Percentiles rank a stretch among this genome's conserved stretches.
Evolutionary conservation across 805 yeast genomes (phyloP).

Genomic region (Cyberlindnera veronae): DNA sequence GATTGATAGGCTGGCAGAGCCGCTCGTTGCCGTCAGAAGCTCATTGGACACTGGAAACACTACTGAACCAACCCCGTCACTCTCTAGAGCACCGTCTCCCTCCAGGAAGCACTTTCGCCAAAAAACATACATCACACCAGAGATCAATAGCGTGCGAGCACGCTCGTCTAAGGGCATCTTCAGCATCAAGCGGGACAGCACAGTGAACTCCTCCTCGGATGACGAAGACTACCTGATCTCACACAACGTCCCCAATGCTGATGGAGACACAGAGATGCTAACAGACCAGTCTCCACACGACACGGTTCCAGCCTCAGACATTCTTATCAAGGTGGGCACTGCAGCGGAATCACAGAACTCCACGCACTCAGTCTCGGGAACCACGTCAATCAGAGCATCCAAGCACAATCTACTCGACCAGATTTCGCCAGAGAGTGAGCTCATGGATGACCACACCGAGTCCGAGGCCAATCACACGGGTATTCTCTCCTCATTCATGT

Average conservation of each 20-base stretch:
- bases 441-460: no score
- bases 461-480: constrained; percentile 26
- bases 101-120: not conserved
- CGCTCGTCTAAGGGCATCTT: constrained; percentile 8
- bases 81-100: not conserved
- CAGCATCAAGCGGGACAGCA: constrained; percentile 5
- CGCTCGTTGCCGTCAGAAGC: not conserved
- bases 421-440: not conserved
- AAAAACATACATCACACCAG: constrained; percentile 12
- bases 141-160: constrained; percentile 8
- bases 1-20: no score
- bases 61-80: not conserved
- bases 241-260: no score
- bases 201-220: not conserved
- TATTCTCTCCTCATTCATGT: constrained; percentile 40
- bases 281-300: no score
- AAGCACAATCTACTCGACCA: not conserved
- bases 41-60: not conserved
- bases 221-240: not conserved
- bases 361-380: not conserved
- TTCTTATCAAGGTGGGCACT: not conserved
- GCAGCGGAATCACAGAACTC: not conserved
- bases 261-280: no score
- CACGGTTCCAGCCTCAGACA: no score
- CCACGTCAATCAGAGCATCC: not conserved